Evolutionary conservation across 1,139 yeast genomes (phyloP).

Genomic region (Candida anutae): DNA sequence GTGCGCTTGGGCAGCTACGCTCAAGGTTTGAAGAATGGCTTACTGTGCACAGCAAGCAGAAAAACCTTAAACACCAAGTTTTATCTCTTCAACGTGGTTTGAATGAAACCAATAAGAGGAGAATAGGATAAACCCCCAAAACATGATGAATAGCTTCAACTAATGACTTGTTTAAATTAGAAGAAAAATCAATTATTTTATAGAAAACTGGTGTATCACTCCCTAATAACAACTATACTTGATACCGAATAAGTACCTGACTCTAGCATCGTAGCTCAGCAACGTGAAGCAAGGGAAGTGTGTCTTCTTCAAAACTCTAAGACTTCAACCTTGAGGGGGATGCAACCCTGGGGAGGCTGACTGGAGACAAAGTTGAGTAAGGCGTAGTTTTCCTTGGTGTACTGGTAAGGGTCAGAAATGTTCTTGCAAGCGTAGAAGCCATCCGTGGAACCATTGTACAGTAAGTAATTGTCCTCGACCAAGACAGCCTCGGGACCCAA

Average conservation of each 20-base stretch:
- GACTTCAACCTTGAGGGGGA: not conserved
- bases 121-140: not conserved
- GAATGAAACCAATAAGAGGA: constrained; percentile 9
- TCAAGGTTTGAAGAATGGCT: constrained; percentile 39
- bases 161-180: too few species aligned
- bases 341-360: not conserved
- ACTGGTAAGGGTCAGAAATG: constrained; percentile 35
- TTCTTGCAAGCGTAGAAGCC: constrained; percentile 35
- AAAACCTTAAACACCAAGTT: constrained; percentile 12
- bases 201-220: not conserved
- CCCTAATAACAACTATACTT: too few species aligned
- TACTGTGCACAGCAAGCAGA: constrained; percentile 14
- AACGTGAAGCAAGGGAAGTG: not conserved
- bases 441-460: constrained; percentile 20
- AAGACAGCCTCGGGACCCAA: constrained; percentile 8
- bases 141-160: not conserved
- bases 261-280: not conserved
- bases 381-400: constrained; percentile 17
- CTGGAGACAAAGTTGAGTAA: not conserved
- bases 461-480: constrained; percentile 16
- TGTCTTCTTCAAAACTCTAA: not conserved
- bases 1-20: constrained; percentile 29
- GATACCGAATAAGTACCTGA: not conserved
- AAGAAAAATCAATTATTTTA: not conserved
- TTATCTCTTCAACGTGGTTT: constrained; percentile 16